phyloP scores from a whole-genome alignment of 768 basidiomycete species.

The Suillus variegatus region DNA sequence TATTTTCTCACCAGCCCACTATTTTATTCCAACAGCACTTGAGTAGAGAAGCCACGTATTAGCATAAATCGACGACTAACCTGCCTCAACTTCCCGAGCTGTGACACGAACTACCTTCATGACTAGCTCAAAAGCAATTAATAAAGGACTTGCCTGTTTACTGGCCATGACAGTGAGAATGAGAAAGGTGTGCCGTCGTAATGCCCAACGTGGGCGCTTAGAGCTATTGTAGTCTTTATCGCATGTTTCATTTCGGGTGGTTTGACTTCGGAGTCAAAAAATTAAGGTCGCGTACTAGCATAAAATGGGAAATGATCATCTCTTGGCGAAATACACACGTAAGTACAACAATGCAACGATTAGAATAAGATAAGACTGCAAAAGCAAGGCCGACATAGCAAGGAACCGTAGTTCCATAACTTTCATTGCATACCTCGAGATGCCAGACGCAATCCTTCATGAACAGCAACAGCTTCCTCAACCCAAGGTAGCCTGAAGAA shows the following conservation, averaged over 20 bases:
- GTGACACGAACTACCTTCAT: constrained; percentile 9
- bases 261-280: constrained; percentile 13
- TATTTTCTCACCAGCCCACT: constrained; percentile 93
- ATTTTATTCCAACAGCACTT: constrained; percentile 25
- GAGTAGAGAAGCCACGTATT: constrained; percentile 7
- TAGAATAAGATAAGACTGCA: constrained; percentile 4
- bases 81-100: constrained; percentile 82
- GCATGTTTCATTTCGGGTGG: constrained; percentile 2
- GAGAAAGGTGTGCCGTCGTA: constrained; percentile 6
- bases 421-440: constrained; percentile 44
- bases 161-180: constrained; percentile 52
- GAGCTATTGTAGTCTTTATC: constrained; percentile 18
- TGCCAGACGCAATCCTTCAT: constrained; percentile 77
- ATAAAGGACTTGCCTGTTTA: constrained; percentile 51
- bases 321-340: not conserved
- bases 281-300: constrained; percentile 6
- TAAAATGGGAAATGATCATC: constrained; percentile 5
- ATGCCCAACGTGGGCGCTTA: not conserved
- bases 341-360: constrained; percentile 8
- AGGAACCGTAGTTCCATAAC: not conserved
- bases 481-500: constrained; percentile 95
- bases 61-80: constrained; percentile 37
- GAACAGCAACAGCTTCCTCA: constrained; percentile 81
- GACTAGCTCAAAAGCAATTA: not conserved
- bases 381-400: not conserved